These are phyloP conservation scores for Ramaria rubella DNA, from an alignment of 768 basidiomycete genomes.

Conservation along the genomic window DNA sequence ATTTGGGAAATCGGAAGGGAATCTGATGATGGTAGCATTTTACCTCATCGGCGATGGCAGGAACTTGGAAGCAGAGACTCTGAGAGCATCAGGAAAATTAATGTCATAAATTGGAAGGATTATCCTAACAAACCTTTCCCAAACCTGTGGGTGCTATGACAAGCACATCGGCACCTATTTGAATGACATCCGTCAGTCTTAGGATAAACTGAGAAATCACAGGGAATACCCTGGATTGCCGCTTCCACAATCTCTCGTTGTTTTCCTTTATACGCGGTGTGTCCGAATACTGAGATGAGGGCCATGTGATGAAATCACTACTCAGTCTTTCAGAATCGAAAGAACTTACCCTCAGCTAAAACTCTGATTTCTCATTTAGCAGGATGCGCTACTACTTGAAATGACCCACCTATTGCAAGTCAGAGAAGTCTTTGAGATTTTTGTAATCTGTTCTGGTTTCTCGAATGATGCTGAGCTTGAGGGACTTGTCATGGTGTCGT, in stretches of 20 bases:
- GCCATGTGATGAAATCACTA: neutral
- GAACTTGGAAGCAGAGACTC: conserved; percentile 84
- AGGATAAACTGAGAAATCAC: neutral
- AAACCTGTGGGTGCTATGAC: conserved; percentile 84
- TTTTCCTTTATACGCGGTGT: conserved; percentile 63
- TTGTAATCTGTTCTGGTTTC: neutral
- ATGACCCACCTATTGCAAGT: neutral
- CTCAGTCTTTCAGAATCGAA: neutral
- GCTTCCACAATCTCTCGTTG: conserved; percentile 72
- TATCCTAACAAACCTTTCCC: conserved; percentile 57
- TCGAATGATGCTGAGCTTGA: neutral
- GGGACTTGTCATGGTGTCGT: neutral
- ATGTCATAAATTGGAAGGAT: neutral
- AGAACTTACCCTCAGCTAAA: neutral
- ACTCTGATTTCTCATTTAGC: neutral
- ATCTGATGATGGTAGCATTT: neutral
- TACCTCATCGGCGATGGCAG: conserved; percentile 62
- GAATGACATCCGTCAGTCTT: neutral
- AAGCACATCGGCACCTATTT: conserved; percentile 60
- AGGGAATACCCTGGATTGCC: conserved; percentile 48
- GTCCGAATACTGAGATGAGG: conserved; percentile 55
- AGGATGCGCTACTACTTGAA: too few species aligned
- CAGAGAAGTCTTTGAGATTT: neutral
- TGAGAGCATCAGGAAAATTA: conserved; percentile 20
- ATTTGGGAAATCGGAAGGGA: neutral